These are phyloP conservation scores for Claviceps maximensis DNA, from an alignment of 2,329 filamentous ascomycete genomes.

Conservation along the genomic window DNA sequence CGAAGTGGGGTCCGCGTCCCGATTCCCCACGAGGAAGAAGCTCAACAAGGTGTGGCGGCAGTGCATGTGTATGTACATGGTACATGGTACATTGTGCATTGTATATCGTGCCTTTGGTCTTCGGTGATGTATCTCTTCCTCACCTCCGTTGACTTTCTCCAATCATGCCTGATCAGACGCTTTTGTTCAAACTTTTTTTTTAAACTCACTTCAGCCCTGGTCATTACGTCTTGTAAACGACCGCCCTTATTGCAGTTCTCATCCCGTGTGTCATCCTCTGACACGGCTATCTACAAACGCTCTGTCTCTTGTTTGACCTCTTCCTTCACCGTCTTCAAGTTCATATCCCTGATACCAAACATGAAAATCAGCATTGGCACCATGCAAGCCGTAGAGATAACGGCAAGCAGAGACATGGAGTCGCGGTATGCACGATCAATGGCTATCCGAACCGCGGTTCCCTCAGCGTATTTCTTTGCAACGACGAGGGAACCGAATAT, in stretches of 20 bases:
- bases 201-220: not conserved
- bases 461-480: slow-evolving; percentile 8
- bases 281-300: not conserved
- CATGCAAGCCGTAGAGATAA: slow-evolving; percentile 8
- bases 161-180: too few relatives aligned
- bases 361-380: slow-evolving; percentile 8
- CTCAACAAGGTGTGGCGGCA: too few relatives aligned
- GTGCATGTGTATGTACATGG: too few relatives aligned
- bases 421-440: slow-evolving; percentile 10
- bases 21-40: too few relatives aligned
- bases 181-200: not conserved
- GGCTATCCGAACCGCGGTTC: slow-evolving; percentile 5
- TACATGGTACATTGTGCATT: too few relatives aligned
- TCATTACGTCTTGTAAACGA: not conserved
- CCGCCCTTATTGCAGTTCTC: not conserved
- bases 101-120: too few relatives aligned
- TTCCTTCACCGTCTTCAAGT: slow-evolving; percentile 2
- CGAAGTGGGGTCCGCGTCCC: too few relatives aligned
- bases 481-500: slow-evolving; percentile 16
- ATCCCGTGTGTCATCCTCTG: not conserved
- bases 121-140: too few relatives aligned
- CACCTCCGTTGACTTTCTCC: too few relatives aligned
- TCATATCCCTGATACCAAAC: slow-evolving; percentile 10
- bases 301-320: not conserved
- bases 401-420: slow-evolving; percentile 10